Base-by-base conservation (phyloP, 2,329 filamentous ascomycete genomes). In the Blumeria graminis region DNA sequence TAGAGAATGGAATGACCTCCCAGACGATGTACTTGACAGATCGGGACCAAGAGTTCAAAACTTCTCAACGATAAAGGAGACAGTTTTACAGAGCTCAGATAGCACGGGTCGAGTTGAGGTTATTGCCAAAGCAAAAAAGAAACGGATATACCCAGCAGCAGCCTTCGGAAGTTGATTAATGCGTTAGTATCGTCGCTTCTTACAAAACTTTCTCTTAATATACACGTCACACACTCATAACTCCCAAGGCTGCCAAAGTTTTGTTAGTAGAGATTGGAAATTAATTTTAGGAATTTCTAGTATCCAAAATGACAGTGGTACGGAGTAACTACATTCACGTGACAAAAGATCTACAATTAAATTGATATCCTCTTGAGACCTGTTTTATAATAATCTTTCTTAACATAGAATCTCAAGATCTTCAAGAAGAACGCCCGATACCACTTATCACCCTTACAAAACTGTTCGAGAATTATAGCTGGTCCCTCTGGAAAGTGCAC, bases 1-100 rank as follows among this genome's bases (percentile, higher is more conserved):
- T 18, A 76, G 68, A 34, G 79, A 82, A 63, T 82, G 79, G 79
- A 82, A 82, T 67, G 79, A 82, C 63, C 63, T 82, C 9, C 79
- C 79, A 0, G 70, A 71, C 9, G 78, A 82, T 55, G 80, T 81
- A 1, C 48, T 67, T 1, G 45, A 57, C 43, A 78, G 74, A 63
- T 80, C 77, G 34, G 70, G 76, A 53, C 79, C 77, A 64, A 79
- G 73, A 65, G 77, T 62, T 48, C 11, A 28, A 5, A 56, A 33
- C 13, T 28, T 1, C 22, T 28, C 22, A 28, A 28, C 4, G 22
- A 2, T 28, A 28, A 28, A 28, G 4, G 22, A 28, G 4, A 28
- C 22, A 28, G 22, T 2, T 28, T 8, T 22, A 10, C 13, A 28
- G 11, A 10, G 32, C 10, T 14, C 13, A 11, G 34, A 58, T 56